Evolutionary conservation across 2,329 filamentous ascomycete species (phyloP), one percentile per base, ranked within the genome.

Genomic region (Coniosporium tulheliwenetii): DNA sequence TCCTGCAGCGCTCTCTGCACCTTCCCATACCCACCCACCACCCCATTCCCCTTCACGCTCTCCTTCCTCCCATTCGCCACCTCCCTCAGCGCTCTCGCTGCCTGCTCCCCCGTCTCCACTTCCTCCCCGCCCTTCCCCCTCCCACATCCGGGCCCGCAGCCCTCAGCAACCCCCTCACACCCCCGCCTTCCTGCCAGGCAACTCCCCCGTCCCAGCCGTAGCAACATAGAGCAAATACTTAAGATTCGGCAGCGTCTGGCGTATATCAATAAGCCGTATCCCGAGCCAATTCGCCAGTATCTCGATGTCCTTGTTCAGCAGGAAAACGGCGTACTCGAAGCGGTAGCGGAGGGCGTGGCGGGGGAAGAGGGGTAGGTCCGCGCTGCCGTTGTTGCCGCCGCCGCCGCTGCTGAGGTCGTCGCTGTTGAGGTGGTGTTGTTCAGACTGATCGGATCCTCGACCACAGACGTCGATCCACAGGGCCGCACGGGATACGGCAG

Each of bases 231-330:
- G 66, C 12, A 96, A 65, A 51, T 94, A 95, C 57, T 94, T 93
- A 8, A 98, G 66, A 54, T 98, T 98, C 1, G 89, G 86, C 5
- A 96, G 64, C 0, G 89, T 93, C 50, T 96, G 85, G 4, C 91
- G 75, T 13, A 95, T 85, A 53, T 98, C 91, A 46, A 95, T 72
- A 1, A 93, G 79, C 37, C 80, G 78, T 10, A 95, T 65, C 0
- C 81, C 81, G 48, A 86, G 78, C 1, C 66, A 62, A 44, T 69
- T 72, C 14, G 62, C 61, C 50, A 76, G 65, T 38, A 78, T 67
- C 50, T 96, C 87, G 42, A 98, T 87, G 54, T 96, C 69, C 61
- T 96, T 95, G 64, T 96, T 96, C 10, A 98, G 71, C n/a, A 96
- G 66, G 52, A 96, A 98, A 55, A 94, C 91, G 9, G 71, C 91